Evolutionary conservation across 1,284 basidiomycete species (phyloP).

Genomic region (Tylopilus sp.): DNA sequence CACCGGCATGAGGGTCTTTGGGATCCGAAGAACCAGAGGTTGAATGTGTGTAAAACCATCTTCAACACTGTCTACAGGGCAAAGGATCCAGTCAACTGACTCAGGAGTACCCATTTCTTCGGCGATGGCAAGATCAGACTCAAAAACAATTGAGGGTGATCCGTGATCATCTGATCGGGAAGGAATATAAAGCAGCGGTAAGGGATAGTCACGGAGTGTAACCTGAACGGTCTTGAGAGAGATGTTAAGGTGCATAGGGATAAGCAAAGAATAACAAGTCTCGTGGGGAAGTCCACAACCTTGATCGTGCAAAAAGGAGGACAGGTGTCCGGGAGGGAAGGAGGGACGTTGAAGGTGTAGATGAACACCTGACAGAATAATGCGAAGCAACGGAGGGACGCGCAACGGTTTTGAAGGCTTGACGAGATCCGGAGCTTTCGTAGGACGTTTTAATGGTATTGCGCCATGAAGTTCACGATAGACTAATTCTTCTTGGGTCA

Average conservation of each 20-base stretch:
- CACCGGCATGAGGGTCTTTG: conserved; percentile 94
- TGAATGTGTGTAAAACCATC: conserved; percentile 54
- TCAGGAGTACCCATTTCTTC: conserved; percentile 81
- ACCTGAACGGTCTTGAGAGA: conserved; percentile 63
- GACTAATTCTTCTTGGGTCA: conserved; percentile 33
- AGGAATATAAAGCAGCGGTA: conserved; percentile 67
- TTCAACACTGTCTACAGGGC: conserved; percentile 57
- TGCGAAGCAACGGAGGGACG: conserved; percentile 77
- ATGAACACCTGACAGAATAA: conserved; percentile 59
- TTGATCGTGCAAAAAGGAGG: conserved; percentile 71
- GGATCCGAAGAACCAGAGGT: conserved; percentile 67
- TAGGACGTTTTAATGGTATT: conserved; percentile 30
- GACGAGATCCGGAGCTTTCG: conserved; percentile 36
- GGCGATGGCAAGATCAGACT: conserved; percentile 82
- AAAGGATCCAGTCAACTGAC: conserved; percentile 74
- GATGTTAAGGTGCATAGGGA: conserved; percentile 82
- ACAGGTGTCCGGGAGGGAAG: conserved; percentile 56
- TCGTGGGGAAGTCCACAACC: conserved; percentile 72
- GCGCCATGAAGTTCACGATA: conserved; percentile 38
- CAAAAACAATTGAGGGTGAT: conserved; percentile 60
- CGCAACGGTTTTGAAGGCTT: conserved; percentile 38
- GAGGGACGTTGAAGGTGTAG: conserved; percentile 64
- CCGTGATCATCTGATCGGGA: conserved; percentile 36
- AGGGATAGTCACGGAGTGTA: conserved; percentile 79
- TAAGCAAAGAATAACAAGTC: conserved; percentile 75